Evolutionary conservation across 805 yeast species (phyloP), one percentile per base, ranked within the genome.

Genomic region (Saccharomycopsis olivae): DNA sequence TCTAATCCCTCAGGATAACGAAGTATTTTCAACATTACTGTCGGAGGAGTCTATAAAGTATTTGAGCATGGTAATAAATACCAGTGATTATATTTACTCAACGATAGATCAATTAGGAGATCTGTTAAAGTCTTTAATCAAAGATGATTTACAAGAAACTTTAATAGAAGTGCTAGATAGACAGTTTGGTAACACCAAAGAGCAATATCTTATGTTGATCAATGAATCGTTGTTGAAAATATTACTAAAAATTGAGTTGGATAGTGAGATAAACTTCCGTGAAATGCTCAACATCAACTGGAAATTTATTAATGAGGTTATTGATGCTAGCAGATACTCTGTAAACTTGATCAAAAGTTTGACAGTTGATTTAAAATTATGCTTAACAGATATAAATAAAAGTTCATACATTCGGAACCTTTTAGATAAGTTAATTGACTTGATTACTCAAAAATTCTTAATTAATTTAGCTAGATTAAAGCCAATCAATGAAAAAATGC

Each of bases 61-160:
- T 44, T 66, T 83, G 1, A 78, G 92, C 21, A 62, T 85, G 53
- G 70, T 87, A 8, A 60, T 89, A 27, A 85, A 86, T 50, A 89
- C 98, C 0, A 86, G 95, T 1, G 95, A 89, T 54, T 92, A 88
- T 56, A 78, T 95, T 44, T 72, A 84, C 14, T 66, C 74, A 9
- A 92, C 95, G 2, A 73, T 79, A 2, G 69, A 68, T 10, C 96
- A 92, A 54, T 60, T 92, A 33, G 86, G 78, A 49, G 82, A 78
- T 19, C 39, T 47, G 30, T 56, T 60, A 14, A 52, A 57, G 13
- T 56, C 59, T 16, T 34, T 45, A 19, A 36, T 42, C 10, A 42
- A 39, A 15, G 24, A 30, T 3, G 40, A 39, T 9, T 57, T 57
- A 37, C 52, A 33, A 17, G 29, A 38, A 19, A 27, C 17, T 11